Evolutionary conservation across 2,329 filamentous ascomycete genomes (phyloP).

Genomic region (Sporothrix mexicana): DNA sequence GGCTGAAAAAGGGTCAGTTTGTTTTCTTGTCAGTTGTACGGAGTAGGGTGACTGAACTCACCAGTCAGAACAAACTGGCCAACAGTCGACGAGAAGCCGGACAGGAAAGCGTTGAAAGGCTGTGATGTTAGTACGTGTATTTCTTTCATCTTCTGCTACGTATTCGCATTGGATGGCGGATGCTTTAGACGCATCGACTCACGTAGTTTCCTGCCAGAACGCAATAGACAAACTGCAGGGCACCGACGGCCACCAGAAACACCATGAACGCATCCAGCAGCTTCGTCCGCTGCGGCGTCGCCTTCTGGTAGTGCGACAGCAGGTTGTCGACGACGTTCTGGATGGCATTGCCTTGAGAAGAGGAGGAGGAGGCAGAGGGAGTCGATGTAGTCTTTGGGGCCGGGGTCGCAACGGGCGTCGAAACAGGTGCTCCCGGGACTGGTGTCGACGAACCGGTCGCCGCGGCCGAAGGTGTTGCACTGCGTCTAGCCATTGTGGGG

Average conservation of each 20-base stretch:
- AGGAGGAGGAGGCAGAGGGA: background rate
- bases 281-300: constrained; percentile 89
- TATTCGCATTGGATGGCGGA: no score
- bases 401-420: background rate
- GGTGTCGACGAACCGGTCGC: constrained; percentile 20
- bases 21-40: background rate
- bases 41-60: constrained; percentile 57
- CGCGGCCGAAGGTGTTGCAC: constrained; percentile 27
- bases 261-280: constrained; percentile 89
- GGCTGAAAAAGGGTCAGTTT: constrained; percentile 50
- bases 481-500: constrained; percentile 32
- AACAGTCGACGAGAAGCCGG: constrained; percentile 91
- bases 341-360: constrained; percentile 34
- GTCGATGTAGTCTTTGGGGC: background rate
- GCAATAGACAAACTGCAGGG: constrained; percentile 93
- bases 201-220: constrained; percentile 93
- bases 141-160: no score
- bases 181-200: constrained; percentile 48
- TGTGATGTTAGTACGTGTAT: constrained; percentile 47
- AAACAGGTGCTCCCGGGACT: background rate
- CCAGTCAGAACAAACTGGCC: constrained; percentile 97
- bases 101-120: constrained; percentile 99
- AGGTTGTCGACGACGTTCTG: constrained; percentile 71
- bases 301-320: constrained; percentile 76
- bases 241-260: constrained; percentile 84